These are phyloP conservation scores for Priceomyces haplophilus DNA, from an alignment of 805 yeast genomes.

Conservation along the genomic window DNA sequence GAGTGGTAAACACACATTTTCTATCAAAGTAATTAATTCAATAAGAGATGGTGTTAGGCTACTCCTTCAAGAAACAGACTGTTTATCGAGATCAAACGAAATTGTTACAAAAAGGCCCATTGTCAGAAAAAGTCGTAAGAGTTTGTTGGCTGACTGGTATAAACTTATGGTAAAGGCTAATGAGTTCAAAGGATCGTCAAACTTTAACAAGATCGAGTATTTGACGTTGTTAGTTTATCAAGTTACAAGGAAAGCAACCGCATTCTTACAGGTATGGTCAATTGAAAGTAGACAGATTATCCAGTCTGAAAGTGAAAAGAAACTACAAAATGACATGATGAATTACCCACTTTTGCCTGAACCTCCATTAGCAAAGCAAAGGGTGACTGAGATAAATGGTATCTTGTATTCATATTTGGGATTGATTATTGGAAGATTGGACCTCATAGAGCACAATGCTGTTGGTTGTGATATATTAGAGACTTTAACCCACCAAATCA, in stretches of 20 bases:
- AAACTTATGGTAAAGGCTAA: conserved; percentile 73
- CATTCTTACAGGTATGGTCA: conserved; percentile 71
- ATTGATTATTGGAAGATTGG: conserved; percentile 70
- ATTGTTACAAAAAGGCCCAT: conserved; percentile 61
- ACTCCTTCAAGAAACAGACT: conserved; percentile 63
- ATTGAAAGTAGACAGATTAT: conserved; percentile 52
- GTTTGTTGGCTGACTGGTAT: conserved; percentile 77
- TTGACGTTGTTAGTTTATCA: conserved; percentile 63
- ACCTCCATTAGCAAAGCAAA: conserved; percentile 61
- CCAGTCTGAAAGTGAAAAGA: conserved; percentile 32
- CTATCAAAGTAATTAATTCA: conserved; percentile 55
- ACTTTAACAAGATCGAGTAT: conserved; percentile 55
- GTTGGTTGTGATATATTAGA: conserved; percentile 68
- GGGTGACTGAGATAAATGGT: conserved; percentile 64
- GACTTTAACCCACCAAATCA: conserved; percentile 64
- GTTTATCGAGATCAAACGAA: conserved; percentile 71
- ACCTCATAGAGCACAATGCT: conserved; percentile 70
- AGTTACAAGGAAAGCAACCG: conserved; percentile 61
- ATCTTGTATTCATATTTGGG: conserved; percentile 60
- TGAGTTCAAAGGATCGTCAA: conserved; percentile 64
- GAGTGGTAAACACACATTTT: conserved; percentile 48
- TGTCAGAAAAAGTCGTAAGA: conserved; percentile 63
- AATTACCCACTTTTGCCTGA: conserved; percentile 43
- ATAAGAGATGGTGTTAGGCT: conserved; percentile 71
- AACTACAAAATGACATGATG: conserved; percentile 34